These are phyloP conservation scores for Ricinus communis DNA, from an alignment of 345 rosid species.

Conservation along the genomic window DNA sequence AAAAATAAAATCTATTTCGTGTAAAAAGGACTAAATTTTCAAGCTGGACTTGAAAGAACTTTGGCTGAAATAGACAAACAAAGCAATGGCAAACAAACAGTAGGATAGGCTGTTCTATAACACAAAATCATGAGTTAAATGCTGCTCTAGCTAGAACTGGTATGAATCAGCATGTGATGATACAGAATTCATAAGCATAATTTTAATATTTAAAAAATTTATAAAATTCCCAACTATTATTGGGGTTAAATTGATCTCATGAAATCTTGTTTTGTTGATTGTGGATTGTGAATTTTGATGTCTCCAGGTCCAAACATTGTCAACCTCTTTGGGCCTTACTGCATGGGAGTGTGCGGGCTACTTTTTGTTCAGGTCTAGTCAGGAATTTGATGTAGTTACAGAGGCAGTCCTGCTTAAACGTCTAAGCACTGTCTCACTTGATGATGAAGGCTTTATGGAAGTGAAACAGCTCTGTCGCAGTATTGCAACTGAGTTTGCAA, in stretches of 20 bases:
- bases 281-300: not conserved
- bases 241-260: not conserved
- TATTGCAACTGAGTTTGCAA: conserved; percentile 26
- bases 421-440: conserved; percentile 29
- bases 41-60: not conserved
- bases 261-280: not conserved
- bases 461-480: conserved; percentile 36
- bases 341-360: conserved; percentile 47
- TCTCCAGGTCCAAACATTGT: conserved; percentile 6
- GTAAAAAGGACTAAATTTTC: not conserved
- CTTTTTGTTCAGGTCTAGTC: conserved; percentile 29
- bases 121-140: not conserved
- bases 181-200: not conserved
- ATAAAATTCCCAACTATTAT: not conserved
- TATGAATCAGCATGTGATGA: not conserved
- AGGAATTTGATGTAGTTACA: conserved; percentile 33
- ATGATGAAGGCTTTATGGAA: conserved; percentile 25
- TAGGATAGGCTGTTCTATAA: not conserved
- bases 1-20: no score
- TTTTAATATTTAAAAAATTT: not conserved
- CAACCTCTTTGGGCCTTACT: conserved; percentile 26
- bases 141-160: not conserved
- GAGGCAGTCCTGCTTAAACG: conserved; percentile 28
- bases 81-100: not conserved
- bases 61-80: not conserved